Evolutionary conservation across 1,284 basidiomycete genomes (phyloP).

Genomic region (Fomes fomentarius): DNA sequence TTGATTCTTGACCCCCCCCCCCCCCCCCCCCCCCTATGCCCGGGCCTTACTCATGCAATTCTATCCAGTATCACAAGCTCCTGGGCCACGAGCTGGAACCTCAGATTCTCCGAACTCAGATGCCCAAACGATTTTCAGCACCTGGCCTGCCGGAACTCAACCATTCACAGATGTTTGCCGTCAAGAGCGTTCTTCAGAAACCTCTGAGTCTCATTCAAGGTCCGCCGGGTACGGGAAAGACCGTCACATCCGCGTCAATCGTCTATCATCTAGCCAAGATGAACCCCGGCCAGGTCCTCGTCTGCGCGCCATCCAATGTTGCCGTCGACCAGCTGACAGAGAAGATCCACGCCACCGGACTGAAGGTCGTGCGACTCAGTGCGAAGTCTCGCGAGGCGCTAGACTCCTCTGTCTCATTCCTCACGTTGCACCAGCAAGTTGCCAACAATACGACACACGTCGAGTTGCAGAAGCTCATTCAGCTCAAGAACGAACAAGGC

Average conservation of each 20-base stretch:
- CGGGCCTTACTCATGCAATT: constrained; percentile 15
- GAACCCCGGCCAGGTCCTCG: constrained; percentile 99
- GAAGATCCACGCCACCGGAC: constrained; percentile 96
- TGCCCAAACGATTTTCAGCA: constrained; percentile 97
- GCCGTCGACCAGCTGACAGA: constrained; percentile 99
- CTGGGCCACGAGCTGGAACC: constrained; percentile 96
- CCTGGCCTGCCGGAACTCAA: constrained; percentile 98
- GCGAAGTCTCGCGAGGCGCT: constrained; percentile 98
- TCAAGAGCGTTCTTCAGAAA: constrained; percentile 98
- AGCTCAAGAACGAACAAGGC: constrained; percentile 96
- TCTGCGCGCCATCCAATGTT: constrained; percentile 99
- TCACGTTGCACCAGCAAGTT: constrained; percentile 97
- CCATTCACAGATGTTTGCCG: constrained; percentile 99
- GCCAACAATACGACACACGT: constrained; percentile 94
- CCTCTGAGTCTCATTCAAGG: constrained; percentile 99
- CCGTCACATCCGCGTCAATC: constrained; percentile 99
- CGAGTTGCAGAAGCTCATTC: constrained; percentile 96
- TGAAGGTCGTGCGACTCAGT: constrained; percentile 97
- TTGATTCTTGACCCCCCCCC: no score
- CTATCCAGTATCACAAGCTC: constrained; percentile 93
- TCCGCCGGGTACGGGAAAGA: constrained; percentile 98
- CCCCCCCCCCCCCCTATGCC: constrained; percentile 4
- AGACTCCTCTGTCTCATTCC: constrained; percentile 90
- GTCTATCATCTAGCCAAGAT: constrained; percentile 99
- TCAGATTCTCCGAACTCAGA: constrained; percentile 86